Evolutionary conservation across 1,139 yeast species (phyloP).

Genomic region (Scheffersomyces stambukii): DNA sequence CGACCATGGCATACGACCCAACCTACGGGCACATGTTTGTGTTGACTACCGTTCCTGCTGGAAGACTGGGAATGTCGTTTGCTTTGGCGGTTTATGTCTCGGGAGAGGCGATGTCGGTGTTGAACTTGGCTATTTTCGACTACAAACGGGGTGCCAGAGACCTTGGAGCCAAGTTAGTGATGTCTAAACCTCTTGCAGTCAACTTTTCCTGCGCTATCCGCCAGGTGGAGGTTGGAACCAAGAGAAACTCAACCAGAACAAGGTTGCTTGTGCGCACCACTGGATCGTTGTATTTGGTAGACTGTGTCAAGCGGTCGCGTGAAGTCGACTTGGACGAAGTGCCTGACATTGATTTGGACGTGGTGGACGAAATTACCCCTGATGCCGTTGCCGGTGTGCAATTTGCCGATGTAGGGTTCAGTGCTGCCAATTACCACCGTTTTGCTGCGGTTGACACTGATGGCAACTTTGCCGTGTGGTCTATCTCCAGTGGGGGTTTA

Average conservation of each 20-base stretch:
- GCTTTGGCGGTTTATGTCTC: slow-evolving; percentile 31
- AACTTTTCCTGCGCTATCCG: too few species aligned
- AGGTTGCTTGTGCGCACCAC: slow-evolving; percentile 25
- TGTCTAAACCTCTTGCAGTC: too few species aligned
- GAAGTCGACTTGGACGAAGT: slow-evolving; percentile 1
- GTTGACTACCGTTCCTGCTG: slow-evolving; percentile 15
- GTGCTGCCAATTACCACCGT: slow-evolving; percentile 32
- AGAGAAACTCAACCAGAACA: slow-evolving; percentile 14
- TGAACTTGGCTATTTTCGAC: slow-evolving; percentile 22
- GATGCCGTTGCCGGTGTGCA: slow-evolving; percentile 22
- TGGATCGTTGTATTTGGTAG: slow-evolving; percentile 21
- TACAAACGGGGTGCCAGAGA: too few species aligned
- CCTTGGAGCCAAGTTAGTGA: too few species aligned
- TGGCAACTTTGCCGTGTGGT: slow-evolving; percentile 49
- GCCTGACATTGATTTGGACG: slow-evolving; percentile 12
- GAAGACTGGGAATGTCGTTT: slow-evolving; percentile 8
- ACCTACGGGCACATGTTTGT: slow-evolving; percentile 23
- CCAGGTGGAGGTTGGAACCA: slow-evolving; percentile 29
- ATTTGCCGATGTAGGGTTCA: slow-evolving; percentile 45
- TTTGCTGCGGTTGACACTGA: slow-evolving; percentile 47
- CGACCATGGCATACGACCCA: slow-evolving; percentile 36
- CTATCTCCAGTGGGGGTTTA: slow-evolving; percentile 23
- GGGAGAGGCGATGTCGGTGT: slow-evolving; percentile 25
- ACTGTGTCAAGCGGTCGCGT: background rate
- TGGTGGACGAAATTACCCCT: slow-evolving; percentile 20